These are phyloP conservation scores for Blastocystis sp. DNA, from an alignment of 352 stramenopile genomes.

Conservation along the genomic window DNA sequence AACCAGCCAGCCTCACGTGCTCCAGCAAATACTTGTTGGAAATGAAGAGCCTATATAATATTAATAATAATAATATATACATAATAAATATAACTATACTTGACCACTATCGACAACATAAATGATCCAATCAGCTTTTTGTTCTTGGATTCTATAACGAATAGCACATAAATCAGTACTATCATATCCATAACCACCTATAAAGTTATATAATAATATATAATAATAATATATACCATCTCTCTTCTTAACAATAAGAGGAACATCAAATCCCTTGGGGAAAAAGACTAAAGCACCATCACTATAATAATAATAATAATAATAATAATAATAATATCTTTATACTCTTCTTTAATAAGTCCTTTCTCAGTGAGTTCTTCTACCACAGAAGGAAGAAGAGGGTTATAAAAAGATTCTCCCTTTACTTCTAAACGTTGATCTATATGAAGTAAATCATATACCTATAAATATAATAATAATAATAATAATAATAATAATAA, in stretches of 20 bases:
- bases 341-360: slow-evolving; percentile 62
- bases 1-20: slow-evolving; percentile 55
- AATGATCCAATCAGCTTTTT: slow-evolving; percentile 58
- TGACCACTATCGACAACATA: slow-evolving; percentile 72
- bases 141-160: slow-evolving; percentile 56
- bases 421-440: slow-evolving; percentile 53
- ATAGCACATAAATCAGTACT: slow-evolving; percentile 72
- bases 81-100: no score
- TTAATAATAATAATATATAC: no score
- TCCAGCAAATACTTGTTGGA: slow-evolving; percentile 62
- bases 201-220: no score
- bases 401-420: slow-evolving; percentile 76
- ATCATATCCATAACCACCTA: slow-evolving; percentile 73
- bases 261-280: slow-evolving; percentile 53
- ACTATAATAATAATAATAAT: no score
- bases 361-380: slow-evolving; percentile 68
- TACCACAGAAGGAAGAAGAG: slow-evolving; percentile 64
- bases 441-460: slow-evolving; percentile 65
- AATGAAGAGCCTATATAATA: slow-evolving; percentile 63
- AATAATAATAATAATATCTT: no score
- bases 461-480: no score
- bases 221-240: no score
- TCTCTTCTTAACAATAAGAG: slow-evolving; percentile 69
- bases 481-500: no score
- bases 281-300: slow-evolving; percentile 69